Evolutionary conservation across 1,139 yeast genomes (phyloP), one percentile per base, ranked within the genome.

Genomic region (Meyerozyma guilliermondii): DNA sequence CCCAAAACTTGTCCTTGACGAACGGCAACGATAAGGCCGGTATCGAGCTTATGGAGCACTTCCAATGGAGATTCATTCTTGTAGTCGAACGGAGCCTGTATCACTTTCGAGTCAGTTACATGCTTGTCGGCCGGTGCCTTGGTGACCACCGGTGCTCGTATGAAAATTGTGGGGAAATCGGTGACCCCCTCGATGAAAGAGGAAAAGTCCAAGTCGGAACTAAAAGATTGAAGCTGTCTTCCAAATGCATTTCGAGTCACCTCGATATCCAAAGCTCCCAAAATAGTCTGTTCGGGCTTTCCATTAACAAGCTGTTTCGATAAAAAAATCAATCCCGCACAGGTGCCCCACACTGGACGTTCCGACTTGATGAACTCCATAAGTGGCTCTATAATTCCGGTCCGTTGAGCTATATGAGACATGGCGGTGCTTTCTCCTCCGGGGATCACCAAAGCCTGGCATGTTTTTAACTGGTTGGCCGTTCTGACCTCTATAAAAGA

Each of bases 401-500:
- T 76, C 44, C 89, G 64, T 56, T 83, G 83, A 1, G 94, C 86
- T 35, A 86, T 79, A 35, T 83, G 66, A 1, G 91, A 81, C 48
- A 87, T 86, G 8, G 89, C 63, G 0, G 95, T 86, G 41, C 88
- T 81, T 60, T 87, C 95, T 13, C 95, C 95, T 3, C 88, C 89
- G 1, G 94, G 95, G 14, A 87, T 74, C 20, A 87, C 80, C 35
- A 87, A 62, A 0, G 84, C 87, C 49, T 77, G 71, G 50, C 89
- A 79, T 26, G 46, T 43, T 0, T 47, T 58, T 14, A 87, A 66
- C 46, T 83, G 78, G 17, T 62, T 67, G 3, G 64, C 57, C 0
- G 81, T 80, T 49, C 78, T 68, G 9, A 87, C 86, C 45, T 79
- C 78, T 3, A 70, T 59, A 16, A 80, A 64, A 9, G 50, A 42